These are phyloP conservation scores for Friedmanniomyces endolithicus DNA, from an alignment of 495 filamentous ascomycete species.

Conservation along the genomic window DNA sequence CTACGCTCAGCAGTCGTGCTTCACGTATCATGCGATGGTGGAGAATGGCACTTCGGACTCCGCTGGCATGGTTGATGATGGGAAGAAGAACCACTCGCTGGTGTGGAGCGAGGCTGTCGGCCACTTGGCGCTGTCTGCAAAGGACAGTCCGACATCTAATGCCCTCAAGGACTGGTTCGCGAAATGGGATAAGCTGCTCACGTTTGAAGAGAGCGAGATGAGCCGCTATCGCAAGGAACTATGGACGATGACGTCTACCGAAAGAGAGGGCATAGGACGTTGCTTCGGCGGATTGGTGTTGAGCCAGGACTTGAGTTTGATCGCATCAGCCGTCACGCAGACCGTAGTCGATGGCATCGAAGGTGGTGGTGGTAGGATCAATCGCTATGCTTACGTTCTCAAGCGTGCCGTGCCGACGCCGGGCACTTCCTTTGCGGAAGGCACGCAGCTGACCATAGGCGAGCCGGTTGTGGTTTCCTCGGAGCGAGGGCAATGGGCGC, in stretches of 20 bases:
- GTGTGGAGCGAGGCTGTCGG: conserved; percentile 18
- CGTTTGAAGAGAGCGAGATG: conserved; percentile 82
- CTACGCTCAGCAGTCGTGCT: conserved; percentile 78
- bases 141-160: conserved; percentile 61
- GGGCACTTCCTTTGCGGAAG: conserved; percentile 67
- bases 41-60: conserved; percentile 48
- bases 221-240: conserved; percentile 76
- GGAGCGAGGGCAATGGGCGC: conserved; percentile 84
- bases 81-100: conserved; percentile 48
- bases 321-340: background rate
- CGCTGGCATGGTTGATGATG: conserved; percentile 32
- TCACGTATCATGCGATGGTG: conserved; percentile 85
- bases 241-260: conserved; percentile 85
- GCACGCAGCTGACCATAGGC: conserved; percentile 71
- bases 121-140: conserved; percentile 36
- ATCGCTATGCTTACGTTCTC: conserved; percentile 76
- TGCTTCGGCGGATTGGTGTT: conserved; percentile 66
- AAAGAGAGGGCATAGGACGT: conserved; percentile 75
- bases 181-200: conserved; percentile 87
- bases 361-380: conserved; percentile 69
- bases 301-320: conserved; percentile 38
- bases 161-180: conserved; percentile 77
- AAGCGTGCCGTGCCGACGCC: conserved; percentile 47
- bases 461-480: conserved; percentile 96
- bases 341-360: conserved; percentile 9